phyloP scores from a whole-genome alignment of 352 stramenopile genomes.

The Hyaloperonospora arabidopsidis region DNA sequence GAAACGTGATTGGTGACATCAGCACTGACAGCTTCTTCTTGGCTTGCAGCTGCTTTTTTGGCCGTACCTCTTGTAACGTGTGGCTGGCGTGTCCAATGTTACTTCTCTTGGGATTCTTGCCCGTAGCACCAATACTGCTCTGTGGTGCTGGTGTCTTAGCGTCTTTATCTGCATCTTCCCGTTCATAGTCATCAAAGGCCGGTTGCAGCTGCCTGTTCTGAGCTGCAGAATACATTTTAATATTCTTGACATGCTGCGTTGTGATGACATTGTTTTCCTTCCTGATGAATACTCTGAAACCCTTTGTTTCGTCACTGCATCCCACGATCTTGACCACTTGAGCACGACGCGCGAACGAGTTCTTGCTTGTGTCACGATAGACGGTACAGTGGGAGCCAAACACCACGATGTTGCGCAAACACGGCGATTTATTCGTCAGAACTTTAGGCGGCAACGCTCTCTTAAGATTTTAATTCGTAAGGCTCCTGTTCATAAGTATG shows the following conservation, averaged over 20 bases:
- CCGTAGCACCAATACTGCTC: neutral
- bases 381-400: conserved; percentile 13
- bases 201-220: neutral
- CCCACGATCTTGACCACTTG: conserved; percentile 8
- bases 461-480: conserved; percentile 12
- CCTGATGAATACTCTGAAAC: conserved; percentile 5
- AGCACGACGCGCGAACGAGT: conserved; percentile 2
- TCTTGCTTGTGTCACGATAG: conserved; percentile 13
- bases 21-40: neutral
- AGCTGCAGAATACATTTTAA: neutral
- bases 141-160: neutral
- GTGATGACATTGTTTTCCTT: neutral
- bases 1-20: too few relatives aligned
- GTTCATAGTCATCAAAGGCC: neutral
- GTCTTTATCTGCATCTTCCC: neutral
- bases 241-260: neutral
- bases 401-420: conserved; percentile 8
- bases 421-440: neutral
- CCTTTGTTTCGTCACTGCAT: conserved; percentile 17
- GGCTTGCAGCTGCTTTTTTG: too few relatives aligned
- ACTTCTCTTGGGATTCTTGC: neutral
- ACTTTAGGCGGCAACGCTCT: neutral
- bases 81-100: neutral
- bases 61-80: conserved; percentile 1
- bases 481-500: conserved; percentile 26